These are phyloP conservation scores for Phytopythium oedochilum DNA, from an alignment of 352 stramenopile genomes.

Conservation along the genomic window DNA sequence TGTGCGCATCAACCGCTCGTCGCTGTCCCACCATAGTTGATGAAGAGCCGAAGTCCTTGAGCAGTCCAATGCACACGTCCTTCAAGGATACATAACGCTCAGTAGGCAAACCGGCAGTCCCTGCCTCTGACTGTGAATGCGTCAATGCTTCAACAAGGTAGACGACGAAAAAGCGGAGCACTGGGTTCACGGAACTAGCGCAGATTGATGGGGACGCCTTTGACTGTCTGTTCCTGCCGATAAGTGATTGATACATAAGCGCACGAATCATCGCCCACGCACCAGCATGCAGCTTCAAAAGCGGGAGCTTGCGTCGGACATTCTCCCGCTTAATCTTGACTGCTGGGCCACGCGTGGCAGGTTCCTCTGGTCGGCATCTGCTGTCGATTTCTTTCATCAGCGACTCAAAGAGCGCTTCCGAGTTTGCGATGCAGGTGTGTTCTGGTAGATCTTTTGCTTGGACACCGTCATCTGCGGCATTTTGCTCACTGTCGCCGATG, in stretches of 20 bases:
- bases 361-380: constrained; percentile 16
- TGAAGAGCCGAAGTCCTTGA: constrained; percentile 49
- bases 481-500: constrained; percentile 25
- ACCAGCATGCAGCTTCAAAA: constrained; percentile 74
- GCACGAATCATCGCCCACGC: constrained; percentile 74
- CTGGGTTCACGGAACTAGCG: constrained; percentile 31
- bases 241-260: constrained; percentile 79
- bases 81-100: constrained; percentile 37
- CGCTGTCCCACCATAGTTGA: constrained; percentile 1
- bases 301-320: constrained; percentile 45
- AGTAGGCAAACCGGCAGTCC: background rate
- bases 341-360: constrained; percentile 12
- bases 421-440: constrained; percentile 50
- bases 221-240: constrained; percentile 9
- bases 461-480: constrained; percentile 25
- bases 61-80: constrained; percentile 54
- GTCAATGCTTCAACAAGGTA: constrained; percentile 73
- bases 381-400: constrained; percentile 87
- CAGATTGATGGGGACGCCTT: constrained; percentile 4
- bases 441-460: constrained; percentile 59
- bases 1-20: background rate
- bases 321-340: constrained; percentile 45
- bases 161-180: constrained; percentile 42
- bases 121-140: background rate
- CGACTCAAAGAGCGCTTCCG: constrained; percentile 75